These are phyloP conservation scores for Torulaspora microellipsoides DNA, from an alignment of 805 yeast genomes.

Conservation along the genomic window DNA sequence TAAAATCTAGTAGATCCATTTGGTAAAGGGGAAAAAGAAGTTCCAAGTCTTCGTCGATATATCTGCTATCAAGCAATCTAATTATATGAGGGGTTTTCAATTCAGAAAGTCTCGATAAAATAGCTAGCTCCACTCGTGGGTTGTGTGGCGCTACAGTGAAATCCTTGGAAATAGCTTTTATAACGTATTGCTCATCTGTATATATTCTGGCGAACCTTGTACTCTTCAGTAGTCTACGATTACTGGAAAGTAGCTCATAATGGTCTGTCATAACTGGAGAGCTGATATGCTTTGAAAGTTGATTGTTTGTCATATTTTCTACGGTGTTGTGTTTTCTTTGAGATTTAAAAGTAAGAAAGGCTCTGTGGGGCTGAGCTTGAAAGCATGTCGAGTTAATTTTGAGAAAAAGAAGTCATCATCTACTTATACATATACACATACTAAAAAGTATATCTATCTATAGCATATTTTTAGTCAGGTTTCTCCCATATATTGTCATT, in stretches of 20 bases:
- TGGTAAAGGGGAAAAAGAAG: conserved; percentile 19
- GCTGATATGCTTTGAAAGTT: neutral
- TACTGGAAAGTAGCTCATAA: neutral
- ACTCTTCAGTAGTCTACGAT: conserved; percentile 13
- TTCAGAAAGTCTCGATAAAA: conserved; percentile 16
- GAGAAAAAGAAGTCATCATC: too few relatives aligned
- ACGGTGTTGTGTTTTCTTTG: too few relatives aligned
- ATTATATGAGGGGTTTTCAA: conserved; percentile 13
- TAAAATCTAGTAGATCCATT: conserved; percentile 17
- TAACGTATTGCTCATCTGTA: conserved; percentile 10
- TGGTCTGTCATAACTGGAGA: neutral
- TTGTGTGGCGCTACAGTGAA: conserved; percentile 30
- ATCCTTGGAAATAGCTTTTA: conserved; percentile 26
- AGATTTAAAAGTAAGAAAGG: too few relatives aligned
- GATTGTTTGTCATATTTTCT: neutral
- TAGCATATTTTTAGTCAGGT: too few relatives aligned
- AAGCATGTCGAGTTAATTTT: too few relatives aligned
- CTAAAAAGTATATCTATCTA: too few relatives aligned
- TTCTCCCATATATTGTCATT: too few relatives aligned
- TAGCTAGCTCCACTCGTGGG: conserved; percentile 22
- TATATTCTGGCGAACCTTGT: conserved; percentile 28
- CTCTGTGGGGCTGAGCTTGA: too few relatives aligned
- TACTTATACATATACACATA: too few relatives aligned
- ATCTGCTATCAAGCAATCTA: conserved; percentile 13
- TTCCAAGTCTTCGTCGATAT: conserved; percentile 16